Evolutionary conservation across 148 eudicot genomes (phyloP).

Genomic region (Rhododendron ovatum): DNA sequence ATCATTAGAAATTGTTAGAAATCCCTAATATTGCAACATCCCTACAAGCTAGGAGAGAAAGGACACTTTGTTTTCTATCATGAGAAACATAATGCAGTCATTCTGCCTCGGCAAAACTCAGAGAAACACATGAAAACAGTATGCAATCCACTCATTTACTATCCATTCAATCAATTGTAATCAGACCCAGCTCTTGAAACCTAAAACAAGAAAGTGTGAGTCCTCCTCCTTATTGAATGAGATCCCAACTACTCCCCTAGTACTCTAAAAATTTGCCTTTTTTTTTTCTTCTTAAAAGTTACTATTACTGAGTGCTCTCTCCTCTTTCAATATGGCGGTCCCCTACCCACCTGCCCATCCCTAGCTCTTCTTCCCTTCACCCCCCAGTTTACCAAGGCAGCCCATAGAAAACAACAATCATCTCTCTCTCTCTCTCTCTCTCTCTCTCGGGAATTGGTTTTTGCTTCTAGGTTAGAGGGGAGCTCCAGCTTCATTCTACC

Average conservation of each 20-base stretch:
- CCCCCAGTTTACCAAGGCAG: neutral
- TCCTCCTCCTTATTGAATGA: neutral
- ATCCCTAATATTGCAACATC: no score
- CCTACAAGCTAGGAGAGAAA: neutral
- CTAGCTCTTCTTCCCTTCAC: neutral
- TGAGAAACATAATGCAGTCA: neutral
- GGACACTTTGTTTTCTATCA: neutral
- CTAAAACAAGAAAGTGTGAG: neutral
- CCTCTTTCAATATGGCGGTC: neutral
- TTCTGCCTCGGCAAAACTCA: neutral
- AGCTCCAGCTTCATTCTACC: neutral
- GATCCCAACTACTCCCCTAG: neutral
- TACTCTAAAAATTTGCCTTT: no score
- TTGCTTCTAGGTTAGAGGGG: neutral
- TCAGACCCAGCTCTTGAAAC: neutral
- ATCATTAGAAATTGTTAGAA: no score
- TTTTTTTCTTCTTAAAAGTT: no score
- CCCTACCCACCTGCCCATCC: neutral
- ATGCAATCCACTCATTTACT: no score
- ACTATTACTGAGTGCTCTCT: neutral
- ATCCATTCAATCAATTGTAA: no score
- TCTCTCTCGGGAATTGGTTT: neutral
- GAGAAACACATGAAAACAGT: neutral
- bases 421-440: neutral
- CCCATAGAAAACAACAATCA: neutral